Conservation (phyloP, 768 basidiomycete species). For the Fomitopsis serialis region DNA sequence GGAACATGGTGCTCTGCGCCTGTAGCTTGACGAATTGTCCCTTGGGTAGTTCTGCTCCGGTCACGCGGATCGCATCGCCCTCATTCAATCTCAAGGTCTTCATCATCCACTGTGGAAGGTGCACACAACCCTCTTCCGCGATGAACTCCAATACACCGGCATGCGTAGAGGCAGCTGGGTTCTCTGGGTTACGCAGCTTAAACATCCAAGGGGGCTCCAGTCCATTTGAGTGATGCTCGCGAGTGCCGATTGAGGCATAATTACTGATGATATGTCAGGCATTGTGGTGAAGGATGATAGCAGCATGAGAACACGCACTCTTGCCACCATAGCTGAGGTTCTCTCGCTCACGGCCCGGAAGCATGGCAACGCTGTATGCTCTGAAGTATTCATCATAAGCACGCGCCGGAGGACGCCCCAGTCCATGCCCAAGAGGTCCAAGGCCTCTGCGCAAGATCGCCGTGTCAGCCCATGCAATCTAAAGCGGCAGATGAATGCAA, state of each 20-base stretch:
- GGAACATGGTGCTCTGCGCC: conserved; percentile 90
- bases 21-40: conserved; percentile 97
- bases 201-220: conserved; percentile 94
- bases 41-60: conserved; percentile 81
- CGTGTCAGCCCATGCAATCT: not conserved
- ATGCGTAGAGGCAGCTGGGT: conserved; percentile 82
- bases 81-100: conserved; percentile 89
- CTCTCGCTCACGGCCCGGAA: conserved; percentile 78
- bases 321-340: conserved; percentile 97
- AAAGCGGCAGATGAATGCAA: not conserved
- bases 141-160: conserved; percentile 99
- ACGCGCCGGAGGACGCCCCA: conserved; percentile 54
- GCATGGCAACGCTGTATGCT: conserved; percentile 94
- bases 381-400: conserved; percentile 91
- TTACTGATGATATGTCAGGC: conserved; percentile 54
- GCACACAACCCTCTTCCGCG: conserved; percentile 91
- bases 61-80: conserved; percentile 92
- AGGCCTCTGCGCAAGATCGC: not conserved
- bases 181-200: conserved; percentile 86
- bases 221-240: conserved; percentile 85
- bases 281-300: conserved; percentile 7
- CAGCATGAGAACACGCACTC: conserved; percentile 52
- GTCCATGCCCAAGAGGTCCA: conserved; percentile 36
- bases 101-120: conserved; percentile 99
- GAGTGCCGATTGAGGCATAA: conserved; percentile 95